Base-by-base conservation (phyloP, 768 basidiomycete genomes). In the Collybia sp. region DNA sequence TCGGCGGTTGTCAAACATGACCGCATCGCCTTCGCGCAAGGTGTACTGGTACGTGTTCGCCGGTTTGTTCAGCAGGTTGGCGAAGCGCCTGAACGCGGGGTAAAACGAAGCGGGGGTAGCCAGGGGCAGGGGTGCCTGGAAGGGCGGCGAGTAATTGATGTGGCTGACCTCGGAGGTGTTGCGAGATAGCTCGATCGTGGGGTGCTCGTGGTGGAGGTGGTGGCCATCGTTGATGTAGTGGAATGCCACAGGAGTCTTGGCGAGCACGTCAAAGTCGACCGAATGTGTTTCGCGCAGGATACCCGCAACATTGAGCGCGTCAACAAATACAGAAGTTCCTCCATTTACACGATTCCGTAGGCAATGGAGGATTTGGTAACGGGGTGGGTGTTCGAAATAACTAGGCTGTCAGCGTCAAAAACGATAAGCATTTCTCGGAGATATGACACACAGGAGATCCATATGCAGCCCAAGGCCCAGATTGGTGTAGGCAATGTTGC, bases 401-500 rank as follows among this genome's bases (percentile, higher is more conserved):
- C 93, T 94, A 57, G 12, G 3, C 16, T 38, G 10, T n/a, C 16
- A 13, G 31, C 13, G 30, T 36, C 1, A 18, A 48, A 8, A 3
- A 19, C 13, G 18, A 20, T 17, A 12, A 15, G 32, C 32, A 15
- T 17, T 30, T 47, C 34, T 31, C 11, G 42, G 32, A 3, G 11
- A n/a, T n/a, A 31, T 17, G 10, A 74, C 91, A 52, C 58, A 94
- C 92, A 88, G 66, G 0, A 98, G 69, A 67, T 98, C 95, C 87
- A 91, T 90, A 58, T 97, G 94, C 16, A 94, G 60, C 0, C 86
- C 94, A 8, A 99, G 72, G 53, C 89, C 76, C 18, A 96, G 72
- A 61, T 93, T 83, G 11, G 95, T 99, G 61, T 96, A 97, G 3
- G 95, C 95, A 46, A 99, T 92, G 62, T 99, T 99, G 53, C 73